Base-by-base conservation (phyloP, 148 eudicot species). In the Diospyros lotus region DNA sequence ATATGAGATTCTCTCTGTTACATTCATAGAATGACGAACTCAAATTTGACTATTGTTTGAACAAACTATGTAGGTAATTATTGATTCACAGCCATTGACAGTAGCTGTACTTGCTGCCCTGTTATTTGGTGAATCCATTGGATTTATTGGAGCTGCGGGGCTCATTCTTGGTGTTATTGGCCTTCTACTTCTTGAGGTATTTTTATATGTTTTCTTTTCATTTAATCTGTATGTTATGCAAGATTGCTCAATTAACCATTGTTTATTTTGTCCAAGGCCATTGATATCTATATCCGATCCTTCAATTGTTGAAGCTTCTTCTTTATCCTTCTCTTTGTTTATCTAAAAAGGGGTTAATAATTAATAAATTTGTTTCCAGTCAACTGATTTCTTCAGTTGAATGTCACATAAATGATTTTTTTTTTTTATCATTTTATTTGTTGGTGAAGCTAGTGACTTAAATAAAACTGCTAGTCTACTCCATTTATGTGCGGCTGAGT, bases 61-160 rank as follows among this genome's bases (percentile, higher is more conserved):
- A 74, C 51, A 9, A 43, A 75, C 71, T 76, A 72, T 74, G 88
- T 87, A 95, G 99, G 99, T 95, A 58, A 95, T 95, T 74, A 95
- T 95, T 74, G 99, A 95, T 73, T 95, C 99, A 69, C 99, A 95
- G 81, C 99, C 99, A 80, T 87, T 95, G 73, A 93, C 99, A 44
- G 99, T 95, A 68, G 98, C 99, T 78, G 77, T 93, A 70, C 89
- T 95, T 75, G 99, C 99, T 54, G 84, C 97, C 71, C 76, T 93
- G 60, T 84, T 95, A 73, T 95, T 95, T 87, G 99, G 94, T 44
- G 99, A 95, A 80, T 88, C 99, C 54, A 93, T 95, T 80, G 93
- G 97, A 17, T 84, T 83, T 78, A 77, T 89, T 80, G 99, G 98
- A 82, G 96, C 85, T 73, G 87, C 97, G 77, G 99, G 99, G 43